Percentiles rank a stretch among this genome's conserved stretches.
phyloP scores from a whole-genome alignment of 805 yeast genomes.

The Saccharomycopsis javanensis region DNA sequence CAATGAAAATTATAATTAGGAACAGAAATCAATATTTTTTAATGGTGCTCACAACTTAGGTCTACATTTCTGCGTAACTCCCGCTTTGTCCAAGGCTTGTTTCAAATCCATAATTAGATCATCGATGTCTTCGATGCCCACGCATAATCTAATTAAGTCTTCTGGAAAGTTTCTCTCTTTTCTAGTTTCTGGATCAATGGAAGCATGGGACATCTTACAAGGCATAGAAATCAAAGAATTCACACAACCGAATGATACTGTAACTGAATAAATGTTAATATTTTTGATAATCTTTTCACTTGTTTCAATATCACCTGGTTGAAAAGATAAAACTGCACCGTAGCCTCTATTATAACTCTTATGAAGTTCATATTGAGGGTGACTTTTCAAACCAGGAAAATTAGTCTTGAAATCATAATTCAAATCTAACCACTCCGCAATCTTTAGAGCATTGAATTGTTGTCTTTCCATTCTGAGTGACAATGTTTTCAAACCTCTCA shows the following conservation, averaged over 20 bases:
- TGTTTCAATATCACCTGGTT: constrained; percentile 64
- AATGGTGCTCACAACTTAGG: neutral
- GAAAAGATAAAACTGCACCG: constrained; percentile 84
- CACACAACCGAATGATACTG: constrained; percentile 92
- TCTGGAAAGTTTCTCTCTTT: constrained; percentile 87
- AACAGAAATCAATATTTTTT: neutral
- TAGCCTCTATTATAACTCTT: constrained; percentile 68
- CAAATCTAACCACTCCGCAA: constrained; percentile 64
- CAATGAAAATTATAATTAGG: neutral
- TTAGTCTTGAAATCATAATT: constrained; percentile 59
- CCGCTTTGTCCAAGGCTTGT: constrained; percentile 33
- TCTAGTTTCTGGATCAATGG: constrained; percentile 80
- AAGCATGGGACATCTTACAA: constrained; percentile 94
- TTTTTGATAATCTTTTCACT: constrained; percentile 67
- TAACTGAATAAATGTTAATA: constrained; percentile 72
- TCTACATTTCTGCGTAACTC: constrained; percentile 3
- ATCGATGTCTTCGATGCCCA: constrained; percentile 77
- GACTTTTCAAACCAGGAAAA: constrained; percentile 75
- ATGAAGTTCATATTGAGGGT: constrained; percentile 77
- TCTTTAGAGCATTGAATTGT: constrained; percentile 64
- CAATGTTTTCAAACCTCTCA: constrained; percentile 82
- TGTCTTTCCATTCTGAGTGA: constrained; percentile 82
- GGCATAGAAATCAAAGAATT: constrained; percentile 90
- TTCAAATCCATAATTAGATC: constrained; percentile 79
- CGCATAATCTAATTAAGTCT: constrained; percentile 80